Base-by-base conservation (phyloP, 192 early-diverging fungal species). In the Phycomyces blakesleeanus region DNA sequence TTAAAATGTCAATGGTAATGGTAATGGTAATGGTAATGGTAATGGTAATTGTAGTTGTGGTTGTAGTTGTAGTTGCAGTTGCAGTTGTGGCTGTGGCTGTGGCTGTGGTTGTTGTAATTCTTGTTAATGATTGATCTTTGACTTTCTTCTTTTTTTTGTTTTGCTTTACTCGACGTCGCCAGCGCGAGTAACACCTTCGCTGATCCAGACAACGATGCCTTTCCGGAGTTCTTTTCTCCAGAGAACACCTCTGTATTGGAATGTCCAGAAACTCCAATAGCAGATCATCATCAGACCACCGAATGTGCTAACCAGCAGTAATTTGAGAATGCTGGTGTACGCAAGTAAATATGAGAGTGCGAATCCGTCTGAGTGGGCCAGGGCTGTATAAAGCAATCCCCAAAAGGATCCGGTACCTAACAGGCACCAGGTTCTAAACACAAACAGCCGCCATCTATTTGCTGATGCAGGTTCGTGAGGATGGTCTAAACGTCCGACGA, bases 221-320 rank as follows among this genome's bases (percentile, higher is more conserved):
- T 83, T 80, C 49, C 75, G 71, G 44, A 78, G 51, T 49, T 83
- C 81, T 68, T 77, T 73, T 44, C 71, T 71, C 81, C 81, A 83
- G 34, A 80, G 59, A 16, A 83, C 74, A 0, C 78, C 81, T 24
- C 75, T 68, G 55, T 81, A 81, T 57, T 83, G 81, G 26, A 83
- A 83, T 0, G 81, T 83, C 81, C 81, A 83, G 40, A 83, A 83
- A 14, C 78, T 80, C 78, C 78, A 83, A 64, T 73, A 83, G 25
- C 61, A 63, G 56, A 78, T 66, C 72, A 83, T 68, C 52, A 83
- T 67, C 49, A 80, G 24, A 4, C 78, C 78, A 59, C 77, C 75
- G 5, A 66, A 57, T 40, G 76, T 50, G 51, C 75, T 76, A 9
- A 71, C 71, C 24, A 74, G 38, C 7, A 83, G 63, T 42, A 77